These are phyloP conservation scores for Collybiopsis confluens DNA, from an alignment of 768 basidiomycete genomes.

Conservation along the genomic window DNA sequence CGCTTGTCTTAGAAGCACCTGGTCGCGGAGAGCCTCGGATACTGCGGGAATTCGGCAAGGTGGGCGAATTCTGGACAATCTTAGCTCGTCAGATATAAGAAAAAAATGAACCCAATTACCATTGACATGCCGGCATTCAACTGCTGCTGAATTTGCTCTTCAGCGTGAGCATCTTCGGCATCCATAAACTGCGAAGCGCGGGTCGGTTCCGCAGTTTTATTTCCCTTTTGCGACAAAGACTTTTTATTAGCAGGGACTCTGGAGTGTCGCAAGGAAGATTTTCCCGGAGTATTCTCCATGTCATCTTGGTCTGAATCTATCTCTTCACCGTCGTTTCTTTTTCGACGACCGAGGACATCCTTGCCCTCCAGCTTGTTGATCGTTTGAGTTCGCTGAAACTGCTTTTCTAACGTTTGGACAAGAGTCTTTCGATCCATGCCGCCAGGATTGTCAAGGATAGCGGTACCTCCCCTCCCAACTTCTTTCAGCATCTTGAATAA, in stretches of 20 bases:
- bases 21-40: conserved; percentile 64
- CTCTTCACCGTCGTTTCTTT: conserved; percentile 17
- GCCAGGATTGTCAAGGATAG: conserved; percentile 60
- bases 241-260: conserved; percentile 25
- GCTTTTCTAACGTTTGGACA: conserved; percentile 74
- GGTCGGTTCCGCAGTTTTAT: conserved; percentile 41
- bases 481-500: conserved; percentile 92
- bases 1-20: conserved; percentile 5
- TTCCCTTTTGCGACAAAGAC: conserved; percentile 25
- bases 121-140: conserved; percentile 70
- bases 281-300: conserved; percentile 54
- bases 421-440: conserved; percentile 78
- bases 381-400: conserved; percentile 79
- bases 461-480: conserved; percentile 71
- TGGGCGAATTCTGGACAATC: conserved; percentile 54
- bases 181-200: conserved; percentile 85
- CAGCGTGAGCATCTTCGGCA: conserved; percentile 77
- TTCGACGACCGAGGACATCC: conserved; percentile 21
- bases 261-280: conserved; percentile 40
- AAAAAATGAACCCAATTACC: conserved; percentile 35
- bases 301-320: conserved; percentile 24
- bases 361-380: conserved; percentile 83
- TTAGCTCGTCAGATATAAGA: background rate
- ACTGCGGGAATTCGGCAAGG: conserved; percentile 50
- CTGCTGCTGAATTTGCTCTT: conserved; percentile 85